Evolutionary conservation across 1,139 yeast genomes (phyloP).

Genomic region (Arxiozyma telluris): DNA sequence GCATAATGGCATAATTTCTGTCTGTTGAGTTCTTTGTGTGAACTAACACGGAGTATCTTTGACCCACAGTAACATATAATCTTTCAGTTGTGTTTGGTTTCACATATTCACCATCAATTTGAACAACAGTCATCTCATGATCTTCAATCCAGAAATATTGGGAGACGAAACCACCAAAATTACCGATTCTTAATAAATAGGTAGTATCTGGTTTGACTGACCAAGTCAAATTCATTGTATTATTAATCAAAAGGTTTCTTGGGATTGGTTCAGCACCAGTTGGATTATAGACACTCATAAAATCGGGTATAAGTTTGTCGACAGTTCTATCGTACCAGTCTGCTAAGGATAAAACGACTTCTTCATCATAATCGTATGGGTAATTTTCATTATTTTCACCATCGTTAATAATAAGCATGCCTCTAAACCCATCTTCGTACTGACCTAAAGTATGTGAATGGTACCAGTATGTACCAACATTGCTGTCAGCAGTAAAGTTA

Average conservation of each 20-base stretch:
- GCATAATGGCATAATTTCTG: conserved; percentile 68
- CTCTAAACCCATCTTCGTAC: conserved; percentile 89
- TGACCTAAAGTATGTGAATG: conserved; percentile 83
- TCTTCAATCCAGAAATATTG: conserved; percentile 81
- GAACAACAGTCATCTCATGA: conserved; percentile 73
- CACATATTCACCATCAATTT: conserved; percentile 72
- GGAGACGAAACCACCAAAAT: conserved; percentile 80
- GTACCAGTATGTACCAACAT: conserved; percentile 89
- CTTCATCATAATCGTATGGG: conserved; percentile 63
- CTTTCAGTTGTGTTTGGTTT: conserved; percentile 52
- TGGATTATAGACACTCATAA: conserved; percentile 71
- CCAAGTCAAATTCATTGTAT: conserved; percentile 64
- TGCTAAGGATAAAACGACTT: conserved; percentile 52
- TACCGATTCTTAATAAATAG: conserved; percentile 66
- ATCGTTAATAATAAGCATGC: conserved; percentile 62
- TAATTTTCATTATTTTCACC: conserved; percentile 33
- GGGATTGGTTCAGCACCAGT: conserved; percentile 98
- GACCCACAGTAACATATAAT: conserved; percentile 66
- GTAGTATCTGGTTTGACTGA: conserved; percentile 70
- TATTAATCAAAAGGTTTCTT: conserved; percentile 65
- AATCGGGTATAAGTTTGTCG: conserved; percentile 42
- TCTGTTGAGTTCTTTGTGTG: conserved; percentile 54
- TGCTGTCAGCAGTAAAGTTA: conserved; percentile 76
- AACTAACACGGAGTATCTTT: conserved; percentile 65
- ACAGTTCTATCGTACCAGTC: conserved; percentile 80